Conservation (phyloP, 441 rosid species). For the Erysimum cheiri region DNA sequence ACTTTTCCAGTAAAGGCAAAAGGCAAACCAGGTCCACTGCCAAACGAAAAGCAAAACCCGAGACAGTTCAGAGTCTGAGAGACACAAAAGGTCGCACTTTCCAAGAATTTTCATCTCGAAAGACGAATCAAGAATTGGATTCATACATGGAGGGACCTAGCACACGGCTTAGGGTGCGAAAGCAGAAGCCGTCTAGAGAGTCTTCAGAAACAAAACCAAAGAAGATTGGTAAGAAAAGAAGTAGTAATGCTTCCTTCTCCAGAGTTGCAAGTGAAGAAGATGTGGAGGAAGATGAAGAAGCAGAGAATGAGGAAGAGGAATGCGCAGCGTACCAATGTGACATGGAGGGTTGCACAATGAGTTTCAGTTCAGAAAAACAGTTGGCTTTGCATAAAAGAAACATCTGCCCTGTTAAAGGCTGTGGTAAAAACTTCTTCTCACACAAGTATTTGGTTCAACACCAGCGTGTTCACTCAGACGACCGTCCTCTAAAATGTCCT, state of each 20-base stretch:
- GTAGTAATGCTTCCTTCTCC: conserved; percentile 44
- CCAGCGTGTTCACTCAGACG: conserved; percentile 83
- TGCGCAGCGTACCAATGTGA: conserved; percentile 61
- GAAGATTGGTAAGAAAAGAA: conserved; percentile 59
- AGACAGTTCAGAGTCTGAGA: conserved; percentile 43
- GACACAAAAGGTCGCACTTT: conserved; percentile 25
- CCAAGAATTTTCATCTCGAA: conserved; percentile 7
- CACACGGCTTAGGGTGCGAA: conserved; percentile 83
- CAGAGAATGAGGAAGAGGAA: conserved; percentile 50
- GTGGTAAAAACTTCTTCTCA: conserved; percentile 92
- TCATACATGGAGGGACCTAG: conserved; percentile 76
- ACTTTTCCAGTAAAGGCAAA: conserved; percentile 44
- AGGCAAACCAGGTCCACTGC: conserved; percentile 53
- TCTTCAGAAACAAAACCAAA: conserved; percentile 53
- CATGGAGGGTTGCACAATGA: conserved; percentile 93
- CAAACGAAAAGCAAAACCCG: conserved; percentile 49
- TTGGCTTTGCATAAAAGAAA: conserved; percentile 84
- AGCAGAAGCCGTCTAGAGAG: conserved; percentile 54
- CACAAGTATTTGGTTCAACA: conserved; percentile 99
- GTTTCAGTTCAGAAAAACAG: conserved; percentile 75
- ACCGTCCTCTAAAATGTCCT: conserved; percentile 97
- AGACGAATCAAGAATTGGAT: conserved; percentile 52
- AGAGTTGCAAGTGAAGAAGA: conserved; percentile 51
- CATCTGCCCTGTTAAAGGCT: conserved; percentile 89
- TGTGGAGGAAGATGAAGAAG: conserved; percentile 60